Conservation (phyloP, 2,329 filamentous ascomycete species). For the Fusarium nisikadoi region DNA sequence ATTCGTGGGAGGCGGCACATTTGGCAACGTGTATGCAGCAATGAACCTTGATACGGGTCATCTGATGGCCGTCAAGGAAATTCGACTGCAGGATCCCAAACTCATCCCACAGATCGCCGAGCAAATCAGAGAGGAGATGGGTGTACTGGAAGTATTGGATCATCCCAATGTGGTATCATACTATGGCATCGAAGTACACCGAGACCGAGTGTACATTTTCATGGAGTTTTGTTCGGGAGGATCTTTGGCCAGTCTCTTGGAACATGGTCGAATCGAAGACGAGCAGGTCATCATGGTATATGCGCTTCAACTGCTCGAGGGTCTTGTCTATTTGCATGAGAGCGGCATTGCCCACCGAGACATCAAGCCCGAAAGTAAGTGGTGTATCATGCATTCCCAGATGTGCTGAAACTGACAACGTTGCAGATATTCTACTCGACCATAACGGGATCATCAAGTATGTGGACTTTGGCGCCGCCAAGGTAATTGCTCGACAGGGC, state of each 20-base stretch:
- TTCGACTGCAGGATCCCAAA: slow-evolving; percentile 94
- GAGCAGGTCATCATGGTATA: slow-evolving; percentile 98
- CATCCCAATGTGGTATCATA: slow-evolving; percentile 98
- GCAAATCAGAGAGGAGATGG: slow-evolving; percentile 97
- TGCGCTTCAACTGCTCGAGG: slow-evolving; percentile 91
- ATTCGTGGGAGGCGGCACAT: slow-evolving; percentile 95
- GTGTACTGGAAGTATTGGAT: slow-evolving; percentile 91
- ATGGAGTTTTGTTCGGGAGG: slow-evolving; percentile 99
- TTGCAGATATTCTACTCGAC: slow-evolving; percentile 87
- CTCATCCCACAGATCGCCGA: slow-evolving; percentile 92
- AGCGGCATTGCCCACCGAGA: slow-evolving; percentile 93
- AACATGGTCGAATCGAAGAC: slow-evolving; percentile 97
- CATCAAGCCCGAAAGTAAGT: slow-evolving; percentile 95
- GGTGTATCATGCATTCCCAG: not conserved
- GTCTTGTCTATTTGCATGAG: slow-evolving; percentile 92
- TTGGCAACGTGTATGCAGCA: slow-evolving; percentile 95
- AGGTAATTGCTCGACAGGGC: slow-evolving; percentile 93
- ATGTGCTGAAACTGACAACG: slow-evolving; percentile 27
- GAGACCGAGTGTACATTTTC: slow-evolving; percentile 99
- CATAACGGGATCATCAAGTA: slow-evolving; percentile 99
- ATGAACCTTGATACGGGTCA: slow-evolving; percentile 97
- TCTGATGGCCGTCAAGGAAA: slow-evolving; percentile 98
- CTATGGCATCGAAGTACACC: slow-evolving; percentile 96
- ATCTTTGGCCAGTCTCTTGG: slow-evolving; percentile 86
- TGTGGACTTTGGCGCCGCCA: slow-evolving; percentile 97